Percentiles rank a stretch among this genome's conserved stretches.
These are phyloP conservation scores for Paralagenidium karlingii DNA, from an alignment of 352 stramenopile genomes.

Conservation along the genomic window DNA sequence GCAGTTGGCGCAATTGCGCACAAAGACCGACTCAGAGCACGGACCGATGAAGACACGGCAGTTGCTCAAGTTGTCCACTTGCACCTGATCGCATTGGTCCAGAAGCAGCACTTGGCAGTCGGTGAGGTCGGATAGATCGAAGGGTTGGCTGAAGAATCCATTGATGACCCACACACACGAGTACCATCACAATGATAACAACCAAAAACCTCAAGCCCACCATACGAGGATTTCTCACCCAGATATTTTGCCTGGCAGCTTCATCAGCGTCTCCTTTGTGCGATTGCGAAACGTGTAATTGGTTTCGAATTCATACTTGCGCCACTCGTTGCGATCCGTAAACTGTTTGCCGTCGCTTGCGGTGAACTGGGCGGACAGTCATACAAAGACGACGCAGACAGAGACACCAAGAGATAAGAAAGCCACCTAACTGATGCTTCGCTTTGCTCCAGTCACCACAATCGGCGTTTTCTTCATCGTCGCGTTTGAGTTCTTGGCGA, in stretches of 20 bases:
- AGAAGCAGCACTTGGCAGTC: constrained; percentile 75
- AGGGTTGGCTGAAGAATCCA: constrained; percentile 41
- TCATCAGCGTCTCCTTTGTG: constrained; percentile 58
- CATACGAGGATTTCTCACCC: constrained; percentile 14
- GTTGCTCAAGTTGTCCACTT: constrained; percentile 83
- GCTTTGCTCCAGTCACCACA: no score
- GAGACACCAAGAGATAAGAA: no score
- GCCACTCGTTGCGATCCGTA: constrained; percentile 63
- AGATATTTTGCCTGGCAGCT: constrained; percentile 64
- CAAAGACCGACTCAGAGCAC: constrained; percentile 82
- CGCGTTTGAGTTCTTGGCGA: no score
- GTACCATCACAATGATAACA: background rate
- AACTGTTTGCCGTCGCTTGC: constrained; percentile 84
- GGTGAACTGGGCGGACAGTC: no score
- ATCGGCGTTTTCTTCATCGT: no score
- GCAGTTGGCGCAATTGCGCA: constrained; percentile 85
- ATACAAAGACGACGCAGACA: no score
- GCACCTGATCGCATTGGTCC: constrained; percentile 84
- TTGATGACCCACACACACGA: background rate
- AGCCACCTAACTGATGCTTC: no score
- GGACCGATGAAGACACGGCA: constrained; percentile 82
- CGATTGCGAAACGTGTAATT: constrained; percentile 88
- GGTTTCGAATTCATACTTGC: constrained; percentile 85
- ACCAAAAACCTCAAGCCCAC: background rate
- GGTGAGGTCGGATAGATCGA: constrained; percentile 75